These are phyloP conservation scores for Boletus sensibilis DNA, from an alignment of 768 basidiomycete species.

Conservation along the genomic window DNA sequence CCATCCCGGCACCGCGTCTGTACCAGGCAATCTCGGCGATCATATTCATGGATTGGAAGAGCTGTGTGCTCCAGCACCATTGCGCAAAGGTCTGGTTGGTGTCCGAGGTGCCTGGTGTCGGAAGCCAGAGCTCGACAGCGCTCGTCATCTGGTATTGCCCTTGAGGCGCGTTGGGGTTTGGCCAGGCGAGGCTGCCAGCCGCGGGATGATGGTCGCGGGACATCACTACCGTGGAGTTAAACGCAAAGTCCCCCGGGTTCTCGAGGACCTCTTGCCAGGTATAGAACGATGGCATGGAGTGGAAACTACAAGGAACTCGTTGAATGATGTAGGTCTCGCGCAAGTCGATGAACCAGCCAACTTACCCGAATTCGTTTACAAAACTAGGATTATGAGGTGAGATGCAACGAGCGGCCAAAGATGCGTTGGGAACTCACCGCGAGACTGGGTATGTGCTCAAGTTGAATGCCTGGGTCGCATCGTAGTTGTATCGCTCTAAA, in stretches of 20 bases:
- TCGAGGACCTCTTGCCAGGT: constrained; percentile 57
- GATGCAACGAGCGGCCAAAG: not conserved
- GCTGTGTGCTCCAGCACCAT: no score
- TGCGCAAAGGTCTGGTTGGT: no score
- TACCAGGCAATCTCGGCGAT: no score
- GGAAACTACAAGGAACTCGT: constrained; percentile 40
- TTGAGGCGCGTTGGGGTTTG: no score
- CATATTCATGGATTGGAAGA: no score
- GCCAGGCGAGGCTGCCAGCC: constrained; percentile 50
- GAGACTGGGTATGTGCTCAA: constrained; percentile 52
- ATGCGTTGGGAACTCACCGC: constrained; percentile 29
- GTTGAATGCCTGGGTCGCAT: constrained; percentile 50
- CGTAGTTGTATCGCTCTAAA: constrained; percentile 57
- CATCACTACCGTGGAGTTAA: constrained; percentile 56
- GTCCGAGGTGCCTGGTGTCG: no score
- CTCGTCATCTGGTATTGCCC: no score
- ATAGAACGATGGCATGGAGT: constrained; percentile 63
- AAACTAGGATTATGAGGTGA: constrained; percentile 35
- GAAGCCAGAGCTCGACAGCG: no score
- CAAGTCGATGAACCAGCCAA: not conserved
- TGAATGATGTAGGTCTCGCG: not conserved
- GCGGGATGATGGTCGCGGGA: constrained; percentile 59
- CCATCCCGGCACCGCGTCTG: constrained; percentile 54
- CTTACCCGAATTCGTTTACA: constrained; percentile 59
- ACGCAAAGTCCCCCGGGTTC: constrained; percentile 50